Evolutionary conservation across 495 filamentous ascomycete genomes (phyloP), one percentile per base, ranked within the genome.

Genomic region (Cryomyces minteri): DNA sequence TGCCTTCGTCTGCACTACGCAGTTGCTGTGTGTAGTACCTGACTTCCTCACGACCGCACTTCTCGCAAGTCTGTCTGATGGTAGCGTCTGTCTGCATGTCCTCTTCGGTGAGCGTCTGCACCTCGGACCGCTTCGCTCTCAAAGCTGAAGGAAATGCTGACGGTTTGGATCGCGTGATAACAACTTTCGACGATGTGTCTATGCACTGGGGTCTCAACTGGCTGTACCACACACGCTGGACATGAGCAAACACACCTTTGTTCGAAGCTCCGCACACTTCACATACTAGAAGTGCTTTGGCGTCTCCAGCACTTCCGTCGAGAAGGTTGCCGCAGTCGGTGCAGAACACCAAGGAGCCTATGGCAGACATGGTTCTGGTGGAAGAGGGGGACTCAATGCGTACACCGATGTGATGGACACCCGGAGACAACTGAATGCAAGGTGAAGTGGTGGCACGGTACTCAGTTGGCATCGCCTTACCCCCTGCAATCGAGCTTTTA

Each of bases 321-420:
- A 98, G 72, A 3, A 95, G 72, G 61, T 93, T 88, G 40, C 88
- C 88, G 60, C 88, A 94, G 58, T 87, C 84, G 12, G 76, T 85
- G 65, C 90, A 95, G 65, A 98, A 98, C 37, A 94, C 76, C 31
- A 94, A 68, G 31, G 86, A 90, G 28, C 86, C 88, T 49, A 94
- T 83, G 7, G 79, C 75, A 47, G 88, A 77, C 86, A 94, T 94
- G 31, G 49, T 65, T 51, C 32, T 12, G 18, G 12, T 38, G 9
- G 12, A 14, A 38, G 2, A 3, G 3, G 3, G 34, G 12, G 34
- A 38, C 1, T 9, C 12, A 3, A 38, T 38, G 12, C 12, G 34
- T 1, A 38, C 34, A 38, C 9, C 1, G 12, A 25, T 25, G 18
- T 25, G 18, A 25, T 2, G 2, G 2, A 25, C 18, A 25, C 18